phyloP scores from a whole-genome alignment of 2,329 filamentous ascomycete species.

The Penicillium sp. region DNA sequence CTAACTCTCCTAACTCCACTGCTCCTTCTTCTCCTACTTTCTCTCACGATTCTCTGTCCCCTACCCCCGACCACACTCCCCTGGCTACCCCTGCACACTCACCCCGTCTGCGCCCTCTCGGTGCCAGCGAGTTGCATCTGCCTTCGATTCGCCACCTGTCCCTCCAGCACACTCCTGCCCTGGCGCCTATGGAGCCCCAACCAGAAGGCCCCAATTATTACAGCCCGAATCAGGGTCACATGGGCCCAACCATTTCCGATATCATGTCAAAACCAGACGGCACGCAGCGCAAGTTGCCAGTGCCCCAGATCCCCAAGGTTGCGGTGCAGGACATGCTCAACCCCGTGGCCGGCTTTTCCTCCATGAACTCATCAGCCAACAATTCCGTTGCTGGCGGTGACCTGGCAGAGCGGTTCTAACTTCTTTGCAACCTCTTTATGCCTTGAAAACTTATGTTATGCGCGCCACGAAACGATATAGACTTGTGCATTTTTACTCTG shows the following conservation, averaged over 20 bases:
- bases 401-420: conserved; percentile 49
- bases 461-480: conserved; percentile 34
- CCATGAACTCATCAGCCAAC: conserved; percentile 66
- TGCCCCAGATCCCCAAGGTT: conserved; percentile 79
- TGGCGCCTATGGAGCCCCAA: conserved; percentile 62
- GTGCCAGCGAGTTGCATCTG: conserved; percentile 63
- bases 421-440: conserved; percentile 5
- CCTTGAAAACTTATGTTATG: conserved; percentile 22
- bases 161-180: conserved; percentile 56
- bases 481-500: conserved; percentile 33
- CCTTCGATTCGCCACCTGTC: conserved; percentile 72
- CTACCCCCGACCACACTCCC: conserved; percentile 96
- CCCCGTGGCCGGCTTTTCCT: conserved; percentile 56
- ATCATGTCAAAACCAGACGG: conserved; percentile 86
- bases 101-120: conserved; percentile 73
- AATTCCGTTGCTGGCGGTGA: conserved; percentile 70
- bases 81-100: conserved; percentile 92
- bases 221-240: conserved; percentile 48
- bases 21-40: conserved; percentile 93
- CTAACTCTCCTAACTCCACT: conserved; percentile 89
- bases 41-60: conserved; percentile 88
- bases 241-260: conserved; percentile 74
- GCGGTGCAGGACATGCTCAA: conserved; percentile 76
- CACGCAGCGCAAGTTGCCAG: conserved; percentile 78
- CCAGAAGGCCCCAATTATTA: conserved; percentile 53